Evolutionary conservation across 495 filamentous ascomycete species (phyloP).

Genomic region (Geopyxis carbonaria): DNA sequence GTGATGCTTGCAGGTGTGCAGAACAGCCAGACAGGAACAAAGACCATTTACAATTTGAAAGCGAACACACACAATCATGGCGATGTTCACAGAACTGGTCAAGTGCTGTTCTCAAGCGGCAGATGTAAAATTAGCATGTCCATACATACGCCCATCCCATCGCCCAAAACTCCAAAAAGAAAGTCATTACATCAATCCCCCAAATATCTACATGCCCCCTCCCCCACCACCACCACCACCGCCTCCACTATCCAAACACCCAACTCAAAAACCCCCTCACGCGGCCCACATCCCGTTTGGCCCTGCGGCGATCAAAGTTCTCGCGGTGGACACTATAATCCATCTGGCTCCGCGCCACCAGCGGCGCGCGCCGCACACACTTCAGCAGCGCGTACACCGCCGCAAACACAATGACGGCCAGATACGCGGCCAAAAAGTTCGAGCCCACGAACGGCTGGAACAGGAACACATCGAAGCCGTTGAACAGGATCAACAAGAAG

Average conservation of each 20-base stretch:
- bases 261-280: conserved; percentile 1
- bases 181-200: no score
- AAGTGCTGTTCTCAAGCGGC: no score
- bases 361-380: background rate
- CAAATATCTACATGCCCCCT: no score
- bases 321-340: conserved; percentile 2
- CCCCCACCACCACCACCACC: no score
- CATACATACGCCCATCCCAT: no score
- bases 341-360: background rate
- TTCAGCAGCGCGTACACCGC: conserved; percentile 1
- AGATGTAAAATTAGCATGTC: no score
- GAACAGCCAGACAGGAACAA: no score
- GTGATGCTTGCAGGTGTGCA: no score
- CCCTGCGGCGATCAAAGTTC: background rate
- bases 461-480: conserved; percentile 4
- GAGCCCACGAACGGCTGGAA: background rate
- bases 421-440: conserved; percentile 4
- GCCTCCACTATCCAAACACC: conserved; percentile 5
- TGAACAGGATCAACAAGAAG: background rate
- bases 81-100: no score
- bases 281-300: background rate
- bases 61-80: no score
- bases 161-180: no score
- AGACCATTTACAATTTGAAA: no score
- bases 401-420: conserved; percentile 1